Conservation (phyloP, 257 asterid species). For the Forsythia suspensa region DNA sequence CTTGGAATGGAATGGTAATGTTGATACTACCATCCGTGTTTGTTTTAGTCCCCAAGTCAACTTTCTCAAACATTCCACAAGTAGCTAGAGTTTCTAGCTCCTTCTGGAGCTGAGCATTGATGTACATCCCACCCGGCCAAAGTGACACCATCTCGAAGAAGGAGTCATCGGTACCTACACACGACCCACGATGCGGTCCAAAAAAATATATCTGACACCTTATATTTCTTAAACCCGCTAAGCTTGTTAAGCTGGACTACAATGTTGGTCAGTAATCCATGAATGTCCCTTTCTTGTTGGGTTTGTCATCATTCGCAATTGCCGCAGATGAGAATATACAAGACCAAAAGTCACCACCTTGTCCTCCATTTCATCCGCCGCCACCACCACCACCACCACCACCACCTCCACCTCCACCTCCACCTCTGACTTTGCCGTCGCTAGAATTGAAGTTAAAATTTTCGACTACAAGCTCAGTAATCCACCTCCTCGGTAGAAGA, state of each 20-base stretch:
- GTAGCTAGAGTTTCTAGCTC: constrained; percentile 87
- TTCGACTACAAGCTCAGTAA: neutral
- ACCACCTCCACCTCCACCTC: constrained; percentile 30
- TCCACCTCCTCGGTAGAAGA: no score
- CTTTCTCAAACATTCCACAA: constrained; percentile 96
- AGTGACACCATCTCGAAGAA: constrained; percentile 93
- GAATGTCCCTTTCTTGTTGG: constrained; percentile 85
- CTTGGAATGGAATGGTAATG: constrained; percentile 68
- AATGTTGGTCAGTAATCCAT: constrained; percentile 90
- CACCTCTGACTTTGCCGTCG: constrained; percentile 46
- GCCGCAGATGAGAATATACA: constrained; percentile 51
- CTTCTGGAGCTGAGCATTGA: constrained; percentile 77
- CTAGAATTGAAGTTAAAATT: constrained; percentile 22
- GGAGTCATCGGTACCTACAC: constrained; percentile 77
- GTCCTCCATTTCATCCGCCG: constrained; percentile 31
- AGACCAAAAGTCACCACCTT: constrained; percentile 62
- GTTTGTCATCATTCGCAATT: constrained; percentile 76
- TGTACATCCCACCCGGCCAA: constrained; percentile 89
- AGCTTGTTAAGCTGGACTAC: constrained; percentile 76
- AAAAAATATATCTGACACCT: constrained; percentile 75
- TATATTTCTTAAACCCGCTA: constrained; percentile 89
- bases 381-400: constrained; percentile 37
- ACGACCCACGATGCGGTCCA: constrained; percentile 61
- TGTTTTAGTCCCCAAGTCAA: constrained; percentile 75
- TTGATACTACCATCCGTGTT: constrained; percentile 83